Conservation (phyloP, 1,139 yeast genomes). For the Kluyveromyces sp. region DNA sequence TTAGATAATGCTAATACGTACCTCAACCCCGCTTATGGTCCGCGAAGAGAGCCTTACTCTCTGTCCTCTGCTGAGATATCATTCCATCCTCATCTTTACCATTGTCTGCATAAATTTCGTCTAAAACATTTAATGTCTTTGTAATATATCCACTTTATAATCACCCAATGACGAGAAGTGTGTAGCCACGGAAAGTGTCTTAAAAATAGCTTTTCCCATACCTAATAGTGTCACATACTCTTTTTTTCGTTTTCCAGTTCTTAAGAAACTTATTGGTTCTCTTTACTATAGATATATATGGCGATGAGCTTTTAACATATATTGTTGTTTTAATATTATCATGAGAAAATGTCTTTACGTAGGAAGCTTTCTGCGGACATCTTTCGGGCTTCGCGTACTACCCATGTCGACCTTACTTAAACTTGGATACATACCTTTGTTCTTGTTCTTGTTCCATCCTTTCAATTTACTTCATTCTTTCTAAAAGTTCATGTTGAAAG, state of each 20-base stretch:
- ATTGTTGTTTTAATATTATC: conserved; percentile 39
- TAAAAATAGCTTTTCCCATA: conserved; percentile 60
- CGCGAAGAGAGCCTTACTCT: conserved; percentile 42
- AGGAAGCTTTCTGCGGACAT: conserved; percentile 21
- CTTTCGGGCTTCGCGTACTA: conserved; percentile 1
- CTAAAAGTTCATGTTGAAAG: no score
- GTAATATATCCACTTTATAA: conserved; percentile 48
- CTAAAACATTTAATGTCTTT: conserved; percentile 53
- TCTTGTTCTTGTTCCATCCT: no score
- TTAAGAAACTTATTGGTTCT: conserved; percentile 42
- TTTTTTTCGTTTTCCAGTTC: conserved; percentile 26
- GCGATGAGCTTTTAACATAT: conserved; percentile 51
- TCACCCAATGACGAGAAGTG: conserved; percentile 42
- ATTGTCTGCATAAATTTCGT: conserved; percentile 39
- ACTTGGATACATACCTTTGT: conserved; percentile 14
- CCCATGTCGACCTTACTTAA: conserved; percentile 29
- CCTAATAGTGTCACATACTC: conserved; percentile 49
- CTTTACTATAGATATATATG: conserved; percentile 56
- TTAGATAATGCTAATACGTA: conserved; percentile 35
- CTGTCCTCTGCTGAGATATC: conserved; percentile 26
- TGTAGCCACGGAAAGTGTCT: conserved; percentile 45
- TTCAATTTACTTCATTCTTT: no score
- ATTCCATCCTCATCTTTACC: conserved; percentile 26
- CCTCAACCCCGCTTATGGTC: conserved; percentile 51
- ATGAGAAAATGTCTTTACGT: conserved; percentile 23